Base-by-base conservation (phyloP, 116 monocot species). In the Zostera marina region DNA sequence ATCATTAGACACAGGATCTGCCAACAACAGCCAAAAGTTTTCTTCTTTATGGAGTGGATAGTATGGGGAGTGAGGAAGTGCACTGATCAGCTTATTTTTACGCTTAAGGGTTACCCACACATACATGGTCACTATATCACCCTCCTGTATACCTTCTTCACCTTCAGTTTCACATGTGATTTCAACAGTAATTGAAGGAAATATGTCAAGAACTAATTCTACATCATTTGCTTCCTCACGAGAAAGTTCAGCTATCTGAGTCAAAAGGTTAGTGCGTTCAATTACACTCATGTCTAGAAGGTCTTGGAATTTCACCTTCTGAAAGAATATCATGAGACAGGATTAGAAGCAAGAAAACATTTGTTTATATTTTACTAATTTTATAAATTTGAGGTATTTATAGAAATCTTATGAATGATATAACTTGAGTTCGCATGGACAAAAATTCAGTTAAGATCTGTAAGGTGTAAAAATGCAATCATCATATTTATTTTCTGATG, bases 41-140 rank as follows among this genome's bases (percentile, higher is more conserved):
- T 93, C 93, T 67, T 87, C 88, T 66, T 93, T 93, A 70, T 73
- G 79, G 69, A 84, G 84, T 8, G 94, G 94, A 54, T 65, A 94
- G 56, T 70, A 67, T 19, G 94, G 94, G 15, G 67, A n/a, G 47
- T 93, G 93, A 22, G 84, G 81, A 40, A 84, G 94, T 49, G 79
- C 77, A 42, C 68, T 79, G 17, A 46, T 71, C 4, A 84, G 63
- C 42, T 79, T 76, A 60, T 88, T 94, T 48, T 73, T 47, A 14
- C 94, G 79, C 12, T 54, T 65, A 55, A 94, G 70, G 6, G 73
- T 79, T 7, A 94, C 67, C 94, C 94, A 94, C 23, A 85, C 74
- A 61, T 74, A 76, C 84, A 94, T 82, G 4, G 94, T 88, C n/a
- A 85, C 77, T 11, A 94, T 47, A 47, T 94, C 94, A 25, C 81